Base-by-base conservation (phyloP, 2,329 filamentous ascomycete species). In the Calonectria montana region DNA sequence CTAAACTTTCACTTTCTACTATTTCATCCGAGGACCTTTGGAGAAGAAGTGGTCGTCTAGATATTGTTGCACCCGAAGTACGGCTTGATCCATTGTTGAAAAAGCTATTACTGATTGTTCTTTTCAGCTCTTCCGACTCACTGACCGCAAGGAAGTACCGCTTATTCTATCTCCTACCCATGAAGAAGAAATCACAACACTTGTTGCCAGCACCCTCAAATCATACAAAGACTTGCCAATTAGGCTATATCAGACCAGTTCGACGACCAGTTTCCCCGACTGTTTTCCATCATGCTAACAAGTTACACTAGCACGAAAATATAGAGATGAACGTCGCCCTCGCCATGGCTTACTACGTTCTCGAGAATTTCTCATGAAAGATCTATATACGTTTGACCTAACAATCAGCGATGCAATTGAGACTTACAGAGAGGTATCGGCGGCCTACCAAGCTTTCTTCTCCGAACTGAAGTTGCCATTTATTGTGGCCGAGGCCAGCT, bases 301-400 rank as follows among this genome's bases (percentile, higher is more conserved):
- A 25, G 4, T 25, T 23, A 1, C 31, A 31, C 21, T 73, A 94
- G 93, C 94, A 35, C 91, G 96, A 57, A 99, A 99, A 83, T 99
- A 98, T 80, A 91, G 97, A 61, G 97, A 99, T 84, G 97, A 99
- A 83, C 90, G 93, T 69, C 90, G 97, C 29, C 97, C 97, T 23
- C 91, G 97, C 37, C 94, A 97, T 77, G 97, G 97, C 15, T 87
- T 99, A 2, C 87, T 99, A 10, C 92, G 97, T 12, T 94, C 94
- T 1, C 92, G 95, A 73, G 97, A 99, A 80, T 99, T 99, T 79
- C 85, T 95, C 77, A 99, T 99, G 97, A 99, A 99, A 83, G 97
- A 99, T 82, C 89, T 99, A 1, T 99, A 99, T 82, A 98, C 96
- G 0, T 99, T 99, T 80, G 97, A 99, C 80, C 85, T 88, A 41